Evolutionary conservation across 257 asterid species (phyloP).

Genomic region (Solanum piurae): DNA sequence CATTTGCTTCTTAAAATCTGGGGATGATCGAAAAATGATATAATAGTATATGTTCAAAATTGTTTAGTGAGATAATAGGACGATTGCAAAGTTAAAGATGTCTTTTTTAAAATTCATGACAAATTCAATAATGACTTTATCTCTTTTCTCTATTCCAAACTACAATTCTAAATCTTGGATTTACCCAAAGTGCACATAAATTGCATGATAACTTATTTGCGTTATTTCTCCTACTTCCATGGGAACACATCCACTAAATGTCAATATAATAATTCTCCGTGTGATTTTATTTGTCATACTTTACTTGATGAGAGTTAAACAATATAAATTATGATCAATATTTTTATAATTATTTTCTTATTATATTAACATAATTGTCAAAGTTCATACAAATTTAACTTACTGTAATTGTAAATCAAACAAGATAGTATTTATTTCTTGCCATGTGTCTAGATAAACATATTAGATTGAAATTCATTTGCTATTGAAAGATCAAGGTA

Average conservation of each 20-base stretch:
- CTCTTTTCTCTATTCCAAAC: background rate
- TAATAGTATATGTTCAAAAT: too few species aligned
- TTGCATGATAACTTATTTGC: background rate
- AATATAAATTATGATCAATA: background rate
- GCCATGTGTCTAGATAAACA: background rate
- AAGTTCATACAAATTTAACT: too few species aligned
- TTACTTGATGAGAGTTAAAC: background rate
- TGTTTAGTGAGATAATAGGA: too few species aligned
- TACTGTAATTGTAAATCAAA: background rate
- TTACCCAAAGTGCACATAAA: background rate
- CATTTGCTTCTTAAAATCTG: too few species aligned
- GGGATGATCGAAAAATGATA: too few species aligned
- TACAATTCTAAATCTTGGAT: background rate
- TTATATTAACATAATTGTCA: background rate
- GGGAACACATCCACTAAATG: background rate
- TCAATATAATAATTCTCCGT: background rate
- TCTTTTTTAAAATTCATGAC: too few species aligned
- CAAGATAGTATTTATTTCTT: background rate
- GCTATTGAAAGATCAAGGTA: background rate
- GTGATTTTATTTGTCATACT: too few species aligned
- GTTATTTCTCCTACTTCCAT: background rate
- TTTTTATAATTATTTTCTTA: background rate
- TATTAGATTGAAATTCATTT: background rate
- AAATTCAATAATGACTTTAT: too few species aligned
- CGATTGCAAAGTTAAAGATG: too few species aligned